Evolutionary conservation across 352 stramenopile species (phyloP), one percentile per base, ranked within the genome.

Genomic region (Peronospora farinosa): DNA sequence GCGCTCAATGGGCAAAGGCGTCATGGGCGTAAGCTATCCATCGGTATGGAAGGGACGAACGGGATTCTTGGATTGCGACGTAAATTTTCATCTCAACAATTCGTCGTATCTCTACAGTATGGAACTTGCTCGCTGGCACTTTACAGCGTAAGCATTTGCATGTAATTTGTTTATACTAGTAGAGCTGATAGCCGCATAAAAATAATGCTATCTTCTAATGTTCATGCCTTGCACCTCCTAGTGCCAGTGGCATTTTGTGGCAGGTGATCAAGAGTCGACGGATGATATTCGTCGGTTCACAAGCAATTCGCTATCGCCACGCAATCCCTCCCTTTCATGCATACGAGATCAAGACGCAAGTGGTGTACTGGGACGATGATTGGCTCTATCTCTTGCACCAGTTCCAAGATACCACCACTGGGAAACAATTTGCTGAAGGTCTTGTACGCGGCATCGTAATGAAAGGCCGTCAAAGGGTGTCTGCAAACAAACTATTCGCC

Each of bases 81-180:
- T 92, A 55, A 92, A 92, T 44, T n/a, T 90, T 39, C 84, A 95
- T 50, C 59, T 92, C 6, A 95, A 95, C 72, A 95, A 95, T 53
- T 62, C 84, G 4, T 74, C 75, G 5, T 92, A 86, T 43, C 55
- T 92, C 36, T 92, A 83, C 71, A 79, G 66, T 54, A 90, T 84
- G 68, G 84, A 95, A 58, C 78, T 95, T 19, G 84, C 84, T 28
- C 81, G 84, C 12, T 95, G 84, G 84, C 76, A 92, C 46, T 76
- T 88, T 31, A 75, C 60, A 2, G 79, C 72, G 81, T 92, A 68
- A 49, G 69, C 70, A 21, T 11, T 27, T 27, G 23, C 5, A 27
- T 5, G 23, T 27, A 27, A 27, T 27, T 0, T 5, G 23, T 27
- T 4, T 27, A 27, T 27, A 27, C 3, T 5, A 27, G 23, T 27